These are phyloP conservation scores for Rhizopus stolonifer DNA, from an alignment of 371 early-diverging fungal genomes.

Conservation along the genomic window DNA sequence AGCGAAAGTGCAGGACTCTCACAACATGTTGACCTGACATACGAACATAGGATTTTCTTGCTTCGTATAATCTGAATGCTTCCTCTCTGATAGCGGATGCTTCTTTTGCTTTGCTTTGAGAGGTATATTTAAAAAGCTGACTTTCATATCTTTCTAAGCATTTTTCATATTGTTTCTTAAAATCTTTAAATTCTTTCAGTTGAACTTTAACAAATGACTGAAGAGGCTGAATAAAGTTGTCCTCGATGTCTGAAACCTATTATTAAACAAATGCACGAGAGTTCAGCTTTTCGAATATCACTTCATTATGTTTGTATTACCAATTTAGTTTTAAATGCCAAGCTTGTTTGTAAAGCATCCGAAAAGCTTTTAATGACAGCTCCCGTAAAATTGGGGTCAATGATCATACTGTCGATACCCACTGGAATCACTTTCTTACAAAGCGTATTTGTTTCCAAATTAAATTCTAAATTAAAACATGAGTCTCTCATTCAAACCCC, in stretches of 20 bases:
- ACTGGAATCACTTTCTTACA: slow-evolving; percentile 34
- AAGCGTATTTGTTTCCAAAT: slow-evolving; percentile 25
- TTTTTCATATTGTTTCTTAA: slow-evolving; percentile 53
- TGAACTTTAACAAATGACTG: slow-evolving; percentile 62
- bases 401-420: slow-evolving; percentile 38
- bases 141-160: slow-evolving; percentile 59
- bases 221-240: slow-evolving; percentile 60
- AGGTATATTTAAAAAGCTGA: slow-evolving; percentile 54
- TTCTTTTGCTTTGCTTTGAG: slow-evolving; percentile 57
- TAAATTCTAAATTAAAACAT: slow-evolving; percentile 30
- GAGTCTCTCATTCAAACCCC: no score
- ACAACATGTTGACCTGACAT: slow-evolving; percentile 34
- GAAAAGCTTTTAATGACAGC: slow-evolving; percentile 50
- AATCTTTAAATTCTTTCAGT: slow-evolving; percentile 63
- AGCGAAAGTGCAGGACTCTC: slow-evolving; percentile 25
- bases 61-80: slow-evolving; percentile 60
- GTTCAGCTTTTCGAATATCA: no score
- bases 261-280: no score
- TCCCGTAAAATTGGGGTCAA: slow-evolving; percentile 49
- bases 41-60: slow-evolving; percentile 58
- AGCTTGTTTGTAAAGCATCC: slow-evolving; percentile 55
- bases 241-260: slow-evolving; percentile 62
- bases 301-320: slow-evolving; percentile 30
- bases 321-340: slow-evolving; percentile 58
- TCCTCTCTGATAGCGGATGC: slow-evolving; percentile 62